Conservation (phyloP, 1,284 basidiomycete genomes). For the Wallemia hederae region DNA sequence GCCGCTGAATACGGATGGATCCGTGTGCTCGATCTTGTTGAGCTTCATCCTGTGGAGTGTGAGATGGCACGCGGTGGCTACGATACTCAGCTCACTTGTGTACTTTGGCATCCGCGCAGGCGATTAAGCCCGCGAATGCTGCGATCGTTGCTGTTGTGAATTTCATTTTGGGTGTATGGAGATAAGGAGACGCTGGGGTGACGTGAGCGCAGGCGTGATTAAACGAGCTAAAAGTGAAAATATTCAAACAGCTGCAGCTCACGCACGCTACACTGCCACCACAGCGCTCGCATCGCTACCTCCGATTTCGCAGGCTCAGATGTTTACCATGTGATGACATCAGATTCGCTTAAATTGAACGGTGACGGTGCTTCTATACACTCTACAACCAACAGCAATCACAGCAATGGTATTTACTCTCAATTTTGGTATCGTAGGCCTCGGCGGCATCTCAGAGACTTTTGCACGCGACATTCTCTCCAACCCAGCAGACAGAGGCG, state of each 20-base stretch:
- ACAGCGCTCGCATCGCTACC: too few relatives aligned
- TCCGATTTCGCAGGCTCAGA: too few relatives aligned
- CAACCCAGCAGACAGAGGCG: slow-evolving; percentile 14
- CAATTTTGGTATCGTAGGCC: slow-evolving; percentile 12
- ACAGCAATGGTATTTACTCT: slow-evolving; percentile 4
- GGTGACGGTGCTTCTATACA: too few relatives aligned
- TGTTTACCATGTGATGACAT: background rate
- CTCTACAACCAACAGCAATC: too few relatives aligned
- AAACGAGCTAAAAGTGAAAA: background rate
- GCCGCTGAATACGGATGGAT: slow-evolving; percentile 20
- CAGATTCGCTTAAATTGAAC: background rate
- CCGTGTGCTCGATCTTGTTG: slow-evolving; percentile 36
- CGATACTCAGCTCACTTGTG: background rate
- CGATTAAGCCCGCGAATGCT: background rate
- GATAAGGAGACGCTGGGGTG: too few relatives aligned
- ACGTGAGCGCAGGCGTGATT: too few relatives aligned
- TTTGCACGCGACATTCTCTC: slow-evolving; percentile 13
- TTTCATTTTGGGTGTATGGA: slow-evolving; percentile 4
- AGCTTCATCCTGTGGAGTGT: slow-evolving; percentile 45
- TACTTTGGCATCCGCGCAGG: background rate
- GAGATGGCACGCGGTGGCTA: background rate
- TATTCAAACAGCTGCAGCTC: too few relatives aligned
- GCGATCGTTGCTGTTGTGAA: slow-evolving; percentile 1
- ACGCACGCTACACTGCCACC: too few relatives aligned
- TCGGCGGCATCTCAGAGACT: slow-evolving; percentile 9